Conservation (phyloP, 1,284 basidiomycete species). For the Trichosporon asahii region DNA sequence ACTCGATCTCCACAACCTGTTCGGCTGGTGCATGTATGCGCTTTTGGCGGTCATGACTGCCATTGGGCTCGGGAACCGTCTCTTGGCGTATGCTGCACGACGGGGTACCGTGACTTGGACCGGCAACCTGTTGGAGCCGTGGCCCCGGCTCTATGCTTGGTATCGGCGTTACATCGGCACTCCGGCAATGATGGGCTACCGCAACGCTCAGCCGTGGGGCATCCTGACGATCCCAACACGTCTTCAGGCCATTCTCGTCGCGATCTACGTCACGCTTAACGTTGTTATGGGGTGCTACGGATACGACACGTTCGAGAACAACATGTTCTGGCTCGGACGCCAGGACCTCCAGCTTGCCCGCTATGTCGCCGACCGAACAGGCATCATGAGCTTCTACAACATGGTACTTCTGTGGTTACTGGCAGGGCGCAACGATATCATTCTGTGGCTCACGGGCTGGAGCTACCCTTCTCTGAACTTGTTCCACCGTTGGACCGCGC, state of each 20-base stretch:
- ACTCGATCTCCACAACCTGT: conserved; percentile 28
- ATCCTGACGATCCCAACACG: conserved; percentile 33
- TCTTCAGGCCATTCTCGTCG: conserved; percentile 32
- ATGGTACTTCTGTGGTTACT: conserved; percentile 32
- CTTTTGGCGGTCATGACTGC: conserved; percentile 23
- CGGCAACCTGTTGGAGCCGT: conserved; percentile 2
- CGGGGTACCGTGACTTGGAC: background rate
- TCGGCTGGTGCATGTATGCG: conserved; percentile 29
- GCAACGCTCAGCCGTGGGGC: conserved; percentile 29
- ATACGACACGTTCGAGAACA: conserved; percentile 57
- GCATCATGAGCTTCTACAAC: conserved; percentile 38
- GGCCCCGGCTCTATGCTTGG: conserved; percentile 15
- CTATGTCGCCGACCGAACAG: conserved; percentile 33
- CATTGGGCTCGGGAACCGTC: conserved; percentile 24
- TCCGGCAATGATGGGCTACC: conserved; percentile 31
- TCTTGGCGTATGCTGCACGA: background rate
- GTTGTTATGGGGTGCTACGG: conserved; percentile 49
- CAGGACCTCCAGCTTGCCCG: conserved; percentile 22
- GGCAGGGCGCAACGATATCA: conserved; percentile 36
- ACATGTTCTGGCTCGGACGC: conserved; percentile 22
- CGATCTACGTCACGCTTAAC: conserved; percentile 31
- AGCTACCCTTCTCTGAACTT: conserved; percentile 31
- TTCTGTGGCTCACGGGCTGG: conserved; percentile 42
- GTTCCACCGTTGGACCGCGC: conserved; percentile 39
- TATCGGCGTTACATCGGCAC: conserved; percentile 25